Evolutionary conservation across 495 filamentous ascomycete genomes (phyloP), one percentile per base, ranked within the genome.

Genomic region (Neurospora sp.): DNA sequence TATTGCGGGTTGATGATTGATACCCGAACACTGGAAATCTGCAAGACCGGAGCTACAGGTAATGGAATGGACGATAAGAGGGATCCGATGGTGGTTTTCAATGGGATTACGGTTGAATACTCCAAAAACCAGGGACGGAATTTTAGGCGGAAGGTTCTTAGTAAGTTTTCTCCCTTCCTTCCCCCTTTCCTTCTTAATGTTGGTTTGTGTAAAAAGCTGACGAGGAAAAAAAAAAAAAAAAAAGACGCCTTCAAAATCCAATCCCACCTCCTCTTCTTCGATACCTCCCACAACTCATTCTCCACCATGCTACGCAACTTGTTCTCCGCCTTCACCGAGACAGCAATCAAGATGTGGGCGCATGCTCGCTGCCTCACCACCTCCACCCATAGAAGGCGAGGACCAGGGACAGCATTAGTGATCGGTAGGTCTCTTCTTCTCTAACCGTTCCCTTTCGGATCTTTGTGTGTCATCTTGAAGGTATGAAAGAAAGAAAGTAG

Each of bases 1-100:
- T 99, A 97, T 78, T 98, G 95, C 76, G 96, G 96, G 0, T 88
- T 86, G 71, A 76, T 89, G 18, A 93, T 99, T 73, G 84, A 98
- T 76, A 92, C 87, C 4, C 83, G 81, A 72, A 94, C 92, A 0
- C 82, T 99, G n/a, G 90, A 94, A 73, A 86, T 98, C 54, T 70
- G 75, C 14, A 83, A 82, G 54, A 1, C 23, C 2, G 46, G 46
- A 5, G 9, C n/a, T 20, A 20, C 0, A 35, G 46, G 20, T 20
- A 14, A 69, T 74, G 72, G 79, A 78, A 48, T 77, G 79, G 9
- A 69, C 41, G 18, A 77, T 74, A 83, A 71, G 4, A 23, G 6
- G 10, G 44, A 62, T 12, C 69, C 41, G n/a, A n/a, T n/a, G 42
- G 80, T 73, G 12, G 73, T 90, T 18, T 84, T 84, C 59, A 86